A percentile compares a stretch with the other conserved stretches of the same genome.
Evolutionary conservation across 257 asterid species (phyloP).

Genomic region (Solanum ahanhuiri): DNA sequence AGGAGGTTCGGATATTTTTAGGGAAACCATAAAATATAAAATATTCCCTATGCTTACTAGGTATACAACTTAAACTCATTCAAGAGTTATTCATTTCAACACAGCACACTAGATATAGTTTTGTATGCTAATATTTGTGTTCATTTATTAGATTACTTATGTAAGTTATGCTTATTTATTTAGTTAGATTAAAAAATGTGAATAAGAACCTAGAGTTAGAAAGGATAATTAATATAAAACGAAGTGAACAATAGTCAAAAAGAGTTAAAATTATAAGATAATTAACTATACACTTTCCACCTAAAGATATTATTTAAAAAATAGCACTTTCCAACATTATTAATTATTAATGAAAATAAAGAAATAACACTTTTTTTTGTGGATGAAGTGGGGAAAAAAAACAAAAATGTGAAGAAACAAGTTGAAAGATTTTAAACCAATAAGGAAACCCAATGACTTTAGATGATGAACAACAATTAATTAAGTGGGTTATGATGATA

Average conservation of each 20-base stretch:
- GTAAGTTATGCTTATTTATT: background rate
- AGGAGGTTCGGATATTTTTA: background rate
- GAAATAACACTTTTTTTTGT: background rate
- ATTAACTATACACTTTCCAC: background rate
- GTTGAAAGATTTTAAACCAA: background rate
- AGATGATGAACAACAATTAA: background rate
- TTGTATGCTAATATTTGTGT: background rate
- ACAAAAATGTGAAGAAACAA: background rate
- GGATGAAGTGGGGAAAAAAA: background rate
- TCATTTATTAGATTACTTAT: background rate
- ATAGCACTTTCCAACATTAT: background rate
- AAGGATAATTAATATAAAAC: too few relatives aligned
- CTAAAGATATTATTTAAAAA: background rate
- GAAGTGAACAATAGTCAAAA: background rate
- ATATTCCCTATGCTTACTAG: background rate
- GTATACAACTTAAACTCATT: background rate
- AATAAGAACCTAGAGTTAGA: background rate
- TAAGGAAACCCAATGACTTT: background rate
- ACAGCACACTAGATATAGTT: background rate
- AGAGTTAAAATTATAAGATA: background rate
- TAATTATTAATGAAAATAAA: background rate
- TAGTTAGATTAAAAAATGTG: background rate
- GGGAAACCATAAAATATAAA: background rate
- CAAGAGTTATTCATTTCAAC: background rate
- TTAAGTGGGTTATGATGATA: background rate